These are phyloP conservation scores for Fraxinus dipetala DNA, from an alignment of 305 asterid genomes.

Conservation along the genomic window DNA sequence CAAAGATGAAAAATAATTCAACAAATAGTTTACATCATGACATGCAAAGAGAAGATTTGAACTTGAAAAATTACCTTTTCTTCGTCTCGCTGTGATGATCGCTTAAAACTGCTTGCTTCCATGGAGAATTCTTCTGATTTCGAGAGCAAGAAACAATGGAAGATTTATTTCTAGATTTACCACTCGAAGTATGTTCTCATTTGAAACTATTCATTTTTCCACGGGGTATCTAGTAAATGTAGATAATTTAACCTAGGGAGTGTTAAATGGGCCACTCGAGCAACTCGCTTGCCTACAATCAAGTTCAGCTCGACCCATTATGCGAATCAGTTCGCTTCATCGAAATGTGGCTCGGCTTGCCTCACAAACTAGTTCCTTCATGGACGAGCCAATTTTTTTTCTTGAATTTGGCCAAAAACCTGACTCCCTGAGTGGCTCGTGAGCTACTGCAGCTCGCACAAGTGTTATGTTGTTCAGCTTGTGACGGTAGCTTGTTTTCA, in stretches of 20 bases:
- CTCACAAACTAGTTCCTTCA: no score
- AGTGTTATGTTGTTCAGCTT: not conserved
- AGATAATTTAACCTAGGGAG: not conserved
- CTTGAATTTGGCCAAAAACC: no score
- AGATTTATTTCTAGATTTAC: not conserved
- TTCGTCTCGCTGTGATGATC: not conserved
- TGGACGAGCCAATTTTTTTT: no score
- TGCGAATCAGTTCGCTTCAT: not conserved
- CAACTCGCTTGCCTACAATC: not conserved
- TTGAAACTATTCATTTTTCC: not conserved
- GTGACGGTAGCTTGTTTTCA: not conserved
- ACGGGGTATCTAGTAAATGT: not conserved
- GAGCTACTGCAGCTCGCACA: not conserved
- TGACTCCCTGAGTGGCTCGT: no score
- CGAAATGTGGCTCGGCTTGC: not conserved
- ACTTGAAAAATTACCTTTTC: not conserved
- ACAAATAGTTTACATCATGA: not conserved
- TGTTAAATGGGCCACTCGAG: not conserved
- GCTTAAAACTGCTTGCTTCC: not conserved
- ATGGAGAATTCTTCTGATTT: not conserved
- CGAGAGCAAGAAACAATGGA: not conserved
- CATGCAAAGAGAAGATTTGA: not conserved
- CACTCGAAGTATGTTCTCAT: not conserved
- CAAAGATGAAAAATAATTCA: not conserved
- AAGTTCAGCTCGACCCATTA: not conserved